Evolutionary conservation across 1,139 yeast genomes (phyloP), one percentile per base, ranked within the genome.

Genomic region (Oligophagozyma castellii): DNA sequence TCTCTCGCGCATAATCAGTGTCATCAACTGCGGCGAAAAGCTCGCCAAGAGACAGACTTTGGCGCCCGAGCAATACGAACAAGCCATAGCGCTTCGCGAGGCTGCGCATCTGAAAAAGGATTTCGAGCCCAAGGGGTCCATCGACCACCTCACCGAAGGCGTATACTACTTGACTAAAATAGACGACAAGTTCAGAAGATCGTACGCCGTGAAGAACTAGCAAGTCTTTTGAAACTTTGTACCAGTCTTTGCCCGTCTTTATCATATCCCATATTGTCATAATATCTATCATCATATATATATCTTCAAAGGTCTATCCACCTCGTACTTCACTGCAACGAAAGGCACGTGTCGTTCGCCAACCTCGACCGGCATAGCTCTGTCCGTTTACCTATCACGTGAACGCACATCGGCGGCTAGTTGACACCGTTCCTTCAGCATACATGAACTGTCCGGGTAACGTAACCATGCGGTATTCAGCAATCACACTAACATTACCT

Each of bases 151-250:
- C 46, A 65, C 70, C 35, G 41, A 63, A 24, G 95, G 95, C 34
- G 68, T 86, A 34, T 92, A 81, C 64, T 92, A 89, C 61, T 69
- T 92, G 55, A 68, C 72, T 38, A 73, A 73, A 44, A 66, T 92
- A 46, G 92, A 86, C 58, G 96, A 84, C 55, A 81, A 70, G 63
- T 92, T 59, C 68, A 83, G 84, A 66, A 78, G 98, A 65, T 53
- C 55, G 35, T 86, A 86, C 53, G 74, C 67, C 35, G 54, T 70
- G 45, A 77, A 76, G 59, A 63, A 68, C 42, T 70, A 11, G 11
- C n/a, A n/a, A n/a, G n/a, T n/a, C n/a, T n/a, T n/a, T n/a, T n/a
- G n/a, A n/a, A n/a, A n/a, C n/a, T n/a, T n/a, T n/a, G n/a, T n/a
- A n/a, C n/a, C n/a, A n/a, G n/a, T n/a, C n/a, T n/a, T n/a, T n/a